A percentile compares a stretch with the other conserved stretches of the same genome.
phyloP scores from a whole-genome alignment of 2,329 filamentous ascomycete genomes.

The Aspergillus floridensis region DNA sequence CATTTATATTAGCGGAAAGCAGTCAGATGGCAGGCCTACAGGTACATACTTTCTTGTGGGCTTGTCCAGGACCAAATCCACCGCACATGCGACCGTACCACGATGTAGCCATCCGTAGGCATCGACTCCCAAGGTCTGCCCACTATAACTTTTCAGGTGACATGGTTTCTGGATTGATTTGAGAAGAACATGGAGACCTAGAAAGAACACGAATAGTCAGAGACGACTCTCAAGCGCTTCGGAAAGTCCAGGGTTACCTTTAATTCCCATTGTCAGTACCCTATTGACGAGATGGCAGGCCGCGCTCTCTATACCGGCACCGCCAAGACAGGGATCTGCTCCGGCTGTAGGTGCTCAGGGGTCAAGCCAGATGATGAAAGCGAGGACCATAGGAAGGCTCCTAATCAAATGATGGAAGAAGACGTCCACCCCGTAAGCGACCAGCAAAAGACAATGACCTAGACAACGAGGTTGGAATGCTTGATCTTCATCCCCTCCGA shows the following conservation, averaged over 20 bases:
- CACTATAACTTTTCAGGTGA: slow-evolving; percentile 80
- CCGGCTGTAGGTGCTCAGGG: slow-evolving; percentile 6
- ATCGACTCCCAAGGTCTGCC: slow-evolving; percentile 89
- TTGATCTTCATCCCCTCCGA: slow-evolving; percentile 27
- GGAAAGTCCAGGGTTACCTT: slow-evolving; percentile 33
- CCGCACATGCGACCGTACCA: slow-evolving; percentile 83
- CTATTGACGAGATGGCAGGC: slow-evolving; percentile 27
- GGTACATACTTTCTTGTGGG: slow-evolving; percentile 74
- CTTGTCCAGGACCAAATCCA: slow-evolving; percentile 84
- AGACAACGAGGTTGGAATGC: slow-evolving; percentile 34
- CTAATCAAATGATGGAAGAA: slow-evolving; percentile 3
- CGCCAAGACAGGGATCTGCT: slow-evolving; percentile 20
- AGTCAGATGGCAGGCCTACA: slow-evolving; percentile 41
- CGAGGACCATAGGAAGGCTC: slow-evolving; percentile 2
- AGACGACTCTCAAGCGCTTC: neutral
- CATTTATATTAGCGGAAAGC: slow-evolving; percentile 45
- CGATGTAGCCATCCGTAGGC: slow-evolving; percentile 98
- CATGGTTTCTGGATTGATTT: slow-evolving; percentile 94
- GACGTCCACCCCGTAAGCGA: neutral
- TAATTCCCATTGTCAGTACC: slow-evolving; percentile 44
- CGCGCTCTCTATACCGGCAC: slow-evolving; percentile 27
- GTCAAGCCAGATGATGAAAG: neutral
- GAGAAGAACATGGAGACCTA: slow-evolving; percentile 82
- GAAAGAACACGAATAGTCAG: slow-evolving; percentile 4
- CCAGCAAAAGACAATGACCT: slow-evolving; percentile 17